Evolutionary conservation across 106 monocot genomes (phyloP).

Genomic region (Gastrodia elata): DNA sequence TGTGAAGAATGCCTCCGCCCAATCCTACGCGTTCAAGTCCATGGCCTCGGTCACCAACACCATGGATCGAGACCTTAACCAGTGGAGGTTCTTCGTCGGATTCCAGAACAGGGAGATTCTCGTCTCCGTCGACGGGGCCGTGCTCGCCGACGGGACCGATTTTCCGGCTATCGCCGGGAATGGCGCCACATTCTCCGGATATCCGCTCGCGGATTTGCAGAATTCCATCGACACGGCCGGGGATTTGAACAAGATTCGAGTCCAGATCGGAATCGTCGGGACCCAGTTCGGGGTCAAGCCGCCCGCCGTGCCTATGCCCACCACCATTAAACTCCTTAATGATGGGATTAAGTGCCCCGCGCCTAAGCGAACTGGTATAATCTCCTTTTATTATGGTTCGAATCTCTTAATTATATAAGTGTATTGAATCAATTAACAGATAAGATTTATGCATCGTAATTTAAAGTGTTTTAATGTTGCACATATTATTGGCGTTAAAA

Average conservation of each 20-base stretch:
- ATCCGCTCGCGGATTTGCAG: slow-evolving; percentile 53
- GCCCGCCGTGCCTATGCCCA: slow-evolving; percentile 68
- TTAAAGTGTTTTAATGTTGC: too few relatives aligned
- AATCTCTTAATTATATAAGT: too few relatives aligned
- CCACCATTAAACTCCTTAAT: slow-evolving; percentile 48
- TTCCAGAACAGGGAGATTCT: slow-evolving; percentile 88
- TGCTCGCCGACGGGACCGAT: slow-evolving; percentile 53
- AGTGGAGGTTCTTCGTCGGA: slow-evolving; percentile 79
- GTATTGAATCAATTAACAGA: too few relatives aligned
- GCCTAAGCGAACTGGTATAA: background rate
- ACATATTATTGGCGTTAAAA: too few relatives aligned
- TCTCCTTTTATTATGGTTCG: background rate
- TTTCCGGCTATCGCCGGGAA: slow-evolving; percentile 56
- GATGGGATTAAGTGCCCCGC: slow-evolving; percentile 70
- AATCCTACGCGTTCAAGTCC: slow-evolving; percentile 80
- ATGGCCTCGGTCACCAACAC: slow-evolving; percentile 67
- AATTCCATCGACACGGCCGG: slow-evolving; percentile 91
- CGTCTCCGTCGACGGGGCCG: slow-evolving; percentile 65
- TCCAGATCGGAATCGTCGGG: slow-evolving; percentile 46
- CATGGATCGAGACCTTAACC: slow-evolving; percentile 53
- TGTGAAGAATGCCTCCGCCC: slow-evolving; percentile 82
- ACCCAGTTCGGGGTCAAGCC: slow-evolving; percentile 85
- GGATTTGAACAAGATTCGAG: slow-evolving; percentile 57
- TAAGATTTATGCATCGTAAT: too few relatives aligned
- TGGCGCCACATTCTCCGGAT: slow-evolving; percentile 64